Evolutionary conservation across 108 stramenopile species (phyloP).

Genomic region (Schizochytrium sp.): DNA sequence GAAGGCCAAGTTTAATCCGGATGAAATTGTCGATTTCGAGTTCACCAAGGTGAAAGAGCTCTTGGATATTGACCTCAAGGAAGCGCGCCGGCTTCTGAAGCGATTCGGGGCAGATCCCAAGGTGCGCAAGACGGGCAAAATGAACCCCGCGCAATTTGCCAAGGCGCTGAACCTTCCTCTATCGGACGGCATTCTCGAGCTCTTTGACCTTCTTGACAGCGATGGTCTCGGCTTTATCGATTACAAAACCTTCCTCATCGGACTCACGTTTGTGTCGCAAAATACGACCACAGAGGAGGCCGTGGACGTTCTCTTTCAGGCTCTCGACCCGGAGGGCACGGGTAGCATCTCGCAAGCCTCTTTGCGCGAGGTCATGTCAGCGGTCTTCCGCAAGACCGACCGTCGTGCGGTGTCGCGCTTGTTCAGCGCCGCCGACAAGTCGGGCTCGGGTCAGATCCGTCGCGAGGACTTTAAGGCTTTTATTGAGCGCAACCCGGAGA

Average conservation of each 20-base stretch:
- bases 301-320: neutral
- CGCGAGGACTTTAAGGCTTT: neutral
- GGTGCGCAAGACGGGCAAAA: neutral
- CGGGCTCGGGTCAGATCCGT: neutral
- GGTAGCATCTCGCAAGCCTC: neutral
- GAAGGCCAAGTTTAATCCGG: neutral
- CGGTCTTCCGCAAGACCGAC: neutral
- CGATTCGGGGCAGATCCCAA: neutral
- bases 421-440: neutral
- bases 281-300: neutral
- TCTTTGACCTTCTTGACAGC: conserved; percentile 20
- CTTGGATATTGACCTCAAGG: neutral
- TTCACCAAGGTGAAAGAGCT: neutral
- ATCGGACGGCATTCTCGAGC: neutral
- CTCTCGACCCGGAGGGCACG: neutral
- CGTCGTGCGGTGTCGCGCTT: neutral
- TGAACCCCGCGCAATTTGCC: neutral
- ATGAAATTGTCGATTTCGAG: neutral
- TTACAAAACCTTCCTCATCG: conserved; percentile 23
- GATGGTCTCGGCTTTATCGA: neutral
- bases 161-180: neutral
- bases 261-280: neutral
- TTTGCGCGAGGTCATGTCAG: neutral
- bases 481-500: neutral
- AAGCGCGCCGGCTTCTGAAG: neutral